A percentile compares a stretch with the other conserved stretches of the same genome.
phyloP scores from a whole-genome alignment of 352 stramenopile genomes.

The Phytopythium cucurbitacearum region DNA sequence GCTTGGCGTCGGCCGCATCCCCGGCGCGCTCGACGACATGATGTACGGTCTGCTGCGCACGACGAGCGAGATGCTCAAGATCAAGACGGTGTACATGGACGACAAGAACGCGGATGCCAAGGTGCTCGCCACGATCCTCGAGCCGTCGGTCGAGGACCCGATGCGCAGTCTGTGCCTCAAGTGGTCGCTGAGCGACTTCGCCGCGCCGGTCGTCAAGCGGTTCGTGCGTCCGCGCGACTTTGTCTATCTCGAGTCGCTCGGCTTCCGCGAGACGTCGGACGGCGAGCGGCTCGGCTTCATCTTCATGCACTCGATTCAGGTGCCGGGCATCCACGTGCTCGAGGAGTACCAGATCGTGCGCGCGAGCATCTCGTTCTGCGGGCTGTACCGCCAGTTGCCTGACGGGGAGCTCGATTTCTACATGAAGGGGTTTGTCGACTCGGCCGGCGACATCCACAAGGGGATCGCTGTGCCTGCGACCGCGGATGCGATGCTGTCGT shows the following conservation, averaged over 20 bases:
- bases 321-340: constrained; percentile 9
- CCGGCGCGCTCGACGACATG: constrained; percentile 31
- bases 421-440: constrained; percentile 10
- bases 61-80: constrained; percentile 21
- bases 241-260: constrained; percentile 23
- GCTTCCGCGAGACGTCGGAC: constrained; percentile 13
- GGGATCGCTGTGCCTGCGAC: constrained; percentile 6
- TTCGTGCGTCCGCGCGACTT: constrained; percentile 15
- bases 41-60: constrained; percentile 27
- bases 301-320: constrained; percentile 20
- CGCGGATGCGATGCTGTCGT: constrained; percentile 6
- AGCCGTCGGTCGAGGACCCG: constrained; percentile 31
- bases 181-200: constrained; percentile 17
- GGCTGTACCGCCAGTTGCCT: constrained; percentile 11
- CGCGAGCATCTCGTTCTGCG: constrained; percentile 16
- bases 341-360: constrained; percentile 9
- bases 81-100: constrained; percentile 45
- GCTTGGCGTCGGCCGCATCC: constrained; percentile 18
- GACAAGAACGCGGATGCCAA: constrained; percentile 41
- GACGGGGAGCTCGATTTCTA: constrained; percentile 9
- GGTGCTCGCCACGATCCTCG: constrained; percentile 32
- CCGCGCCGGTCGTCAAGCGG: constrained; percentile 16
- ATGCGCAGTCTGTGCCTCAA: constrained; percentile 26
- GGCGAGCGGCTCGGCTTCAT: constrained; percentile 29
- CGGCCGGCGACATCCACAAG: constrained; percentile 8